Evolutionary conservation across 768 basidiomycete genomes (phyloP).

Genomic region (Suillus paluster): DNA sequence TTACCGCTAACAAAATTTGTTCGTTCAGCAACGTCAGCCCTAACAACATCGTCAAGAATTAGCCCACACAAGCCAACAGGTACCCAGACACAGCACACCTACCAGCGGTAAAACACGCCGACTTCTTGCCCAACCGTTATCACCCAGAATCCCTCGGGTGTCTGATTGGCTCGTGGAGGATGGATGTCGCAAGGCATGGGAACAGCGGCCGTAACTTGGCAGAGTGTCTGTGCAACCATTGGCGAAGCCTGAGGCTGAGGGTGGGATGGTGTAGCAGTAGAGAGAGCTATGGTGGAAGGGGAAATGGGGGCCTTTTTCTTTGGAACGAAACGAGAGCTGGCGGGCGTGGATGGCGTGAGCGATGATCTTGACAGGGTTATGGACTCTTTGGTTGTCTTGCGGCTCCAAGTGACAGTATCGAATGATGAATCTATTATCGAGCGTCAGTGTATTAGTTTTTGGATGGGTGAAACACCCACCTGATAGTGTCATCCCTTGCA

Average conservation of each 20-base stretch:
- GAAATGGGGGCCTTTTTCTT: no score
- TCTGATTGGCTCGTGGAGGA: not conserved
- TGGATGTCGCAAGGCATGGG: not conserved
- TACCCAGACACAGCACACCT: no score
- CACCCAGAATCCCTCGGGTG: slow-evolving; percentile 1
- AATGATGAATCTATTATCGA: not conserved
- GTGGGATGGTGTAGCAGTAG: no score
- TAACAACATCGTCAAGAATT: not conserved
- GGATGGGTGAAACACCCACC: not conserved
- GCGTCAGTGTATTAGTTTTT: no score
- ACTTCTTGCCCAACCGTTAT: slow-evolving; percentile 4
- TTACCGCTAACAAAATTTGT: slow-evolving; percentile 1
- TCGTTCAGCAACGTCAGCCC: slow-evolving; percentile 3
- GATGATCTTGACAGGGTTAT: not conserved
- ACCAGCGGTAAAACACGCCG: slow-evolving; percentile 3
- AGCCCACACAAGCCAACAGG: no score
- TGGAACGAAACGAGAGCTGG: no score
- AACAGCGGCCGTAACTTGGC: no score
- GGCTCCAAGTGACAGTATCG: not conserved
- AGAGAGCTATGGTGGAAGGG: no score
- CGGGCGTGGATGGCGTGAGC: not conserved
- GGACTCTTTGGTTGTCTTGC: not conserved
- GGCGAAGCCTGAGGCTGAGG: no score
- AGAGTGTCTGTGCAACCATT: no score
- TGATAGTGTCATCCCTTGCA: not conserved